A percentile compares a stretch with the other conserved stretches of the same genome.
Conservation (phyloP, 2,329 filamentous ascomycete genomes). For the Lecanosticta acicola region DNA sequence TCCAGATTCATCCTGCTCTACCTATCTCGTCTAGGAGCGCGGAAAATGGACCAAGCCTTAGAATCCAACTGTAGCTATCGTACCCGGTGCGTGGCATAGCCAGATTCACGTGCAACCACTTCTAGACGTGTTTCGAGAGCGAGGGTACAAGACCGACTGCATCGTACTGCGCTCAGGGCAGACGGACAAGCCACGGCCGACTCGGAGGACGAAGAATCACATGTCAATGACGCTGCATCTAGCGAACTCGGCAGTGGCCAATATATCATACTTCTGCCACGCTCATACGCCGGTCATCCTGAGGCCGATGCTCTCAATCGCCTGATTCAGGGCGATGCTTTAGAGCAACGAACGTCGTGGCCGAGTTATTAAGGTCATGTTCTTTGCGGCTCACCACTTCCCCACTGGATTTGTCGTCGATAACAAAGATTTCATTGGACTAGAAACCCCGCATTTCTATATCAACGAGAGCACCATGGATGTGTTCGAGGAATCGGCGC, state of each 20-base stretch:
- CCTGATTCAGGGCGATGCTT: slow-evolving; percentile 7
- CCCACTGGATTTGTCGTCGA: slow-evolving; percentile 6
- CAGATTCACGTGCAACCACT: slow-evolving; percentile 7
- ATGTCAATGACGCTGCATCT: slow-evolving; percentile 3
- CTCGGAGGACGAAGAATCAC: slow-evolving; percentile 11
- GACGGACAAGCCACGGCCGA: slow-evolving; percentile 5
- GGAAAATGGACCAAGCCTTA: too few species aligned
- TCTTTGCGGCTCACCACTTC: slow-evolving; percentile 8
- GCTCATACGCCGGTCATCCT: slow-evolving; percentile 8
- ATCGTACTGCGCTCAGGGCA: background rate
- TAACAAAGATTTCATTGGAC: slow-evolving; percentile 5
- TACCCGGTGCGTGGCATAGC: slow-evolving; percentile 3
- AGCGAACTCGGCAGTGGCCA: slow-evolving; percentile 5
- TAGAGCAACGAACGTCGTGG: slow-evolving; percentile 1
- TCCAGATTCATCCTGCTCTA: too few species aligned
- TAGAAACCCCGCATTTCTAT: slow-evolving; percentile 1
- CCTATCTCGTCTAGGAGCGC: too few species aligned
- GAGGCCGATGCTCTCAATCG: slow-evolving; percentile 10
- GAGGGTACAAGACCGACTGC: slow-evolving; percentile 2
- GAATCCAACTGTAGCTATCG: slow-evolving; percentile 2
- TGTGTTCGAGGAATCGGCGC: background rate
- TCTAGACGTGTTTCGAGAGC: slow-evolving; percentile 1
- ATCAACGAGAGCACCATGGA: slow-evolving; percentile 5
- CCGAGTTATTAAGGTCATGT: slow-evolving; percentile 5
- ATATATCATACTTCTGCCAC: slow-evolving; percentile 6